Evolutionary conservation across 2,329 filamentous ascomycete genomes (phyloP).

Genomic region (Thermothelomyces thermophilus): DNA sequence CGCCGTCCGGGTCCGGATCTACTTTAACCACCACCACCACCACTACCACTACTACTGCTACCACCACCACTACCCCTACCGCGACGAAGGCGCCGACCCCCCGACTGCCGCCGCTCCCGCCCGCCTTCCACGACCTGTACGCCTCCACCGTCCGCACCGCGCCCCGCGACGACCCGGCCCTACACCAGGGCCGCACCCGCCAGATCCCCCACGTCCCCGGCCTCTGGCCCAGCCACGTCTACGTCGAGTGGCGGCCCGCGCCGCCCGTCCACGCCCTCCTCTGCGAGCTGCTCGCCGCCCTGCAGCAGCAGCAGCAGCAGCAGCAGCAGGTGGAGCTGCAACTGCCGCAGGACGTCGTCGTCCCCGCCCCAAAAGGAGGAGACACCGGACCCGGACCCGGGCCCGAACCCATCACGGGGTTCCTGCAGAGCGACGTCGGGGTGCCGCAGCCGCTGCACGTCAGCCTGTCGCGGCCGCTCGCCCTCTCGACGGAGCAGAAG

Average conservation of each 20-base stretch:
- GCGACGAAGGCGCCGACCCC: neutral
- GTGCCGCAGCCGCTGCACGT: slow-evolving; percentile 79
- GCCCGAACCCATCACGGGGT: slow-evolving; percentile 53
- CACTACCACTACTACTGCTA: no score
- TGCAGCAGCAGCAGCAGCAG: no score
- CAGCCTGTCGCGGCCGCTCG: slow-evolving; percentile 77
- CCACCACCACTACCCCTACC: neutral
- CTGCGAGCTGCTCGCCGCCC: slow-evolving; percentile 34
- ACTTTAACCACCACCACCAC: no score
- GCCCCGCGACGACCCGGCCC: slow-evolving; percentile 69
- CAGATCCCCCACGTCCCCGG: slow-evolving; percentile 78
- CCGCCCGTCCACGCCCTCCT: slow-evolving; percentile 43
- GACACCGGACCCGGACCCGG: no score
- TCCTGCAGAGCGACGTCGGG: slow-evolving; percentile 71
- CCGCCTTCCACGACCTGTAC: slow-evolving; percentile 83
- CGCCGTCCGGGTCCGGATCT: no score
- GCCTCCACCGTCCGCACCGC: slow-evolving; percentile 72
- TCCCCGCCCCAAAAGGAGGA: slow-evolving; percentile 4
- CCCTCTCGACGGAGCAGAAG: slow-evolving; percentile 66
- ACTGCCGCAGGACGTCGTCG: no score
- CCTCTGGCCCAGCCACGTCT: slow-evolving; percentile 89
- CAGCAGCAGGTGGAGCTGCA: no score
- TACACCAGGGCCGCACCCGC: slow-evolving; percentile 81
- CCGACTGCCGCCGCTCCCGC: slow-evolving; percentile 62
- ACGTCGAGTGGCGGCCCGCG: slow-evolving; percentile 72